phyloP scores from a whole-genome alignment of 1,139 yeast genomes.

The Zygoascus sp. region DNA sequence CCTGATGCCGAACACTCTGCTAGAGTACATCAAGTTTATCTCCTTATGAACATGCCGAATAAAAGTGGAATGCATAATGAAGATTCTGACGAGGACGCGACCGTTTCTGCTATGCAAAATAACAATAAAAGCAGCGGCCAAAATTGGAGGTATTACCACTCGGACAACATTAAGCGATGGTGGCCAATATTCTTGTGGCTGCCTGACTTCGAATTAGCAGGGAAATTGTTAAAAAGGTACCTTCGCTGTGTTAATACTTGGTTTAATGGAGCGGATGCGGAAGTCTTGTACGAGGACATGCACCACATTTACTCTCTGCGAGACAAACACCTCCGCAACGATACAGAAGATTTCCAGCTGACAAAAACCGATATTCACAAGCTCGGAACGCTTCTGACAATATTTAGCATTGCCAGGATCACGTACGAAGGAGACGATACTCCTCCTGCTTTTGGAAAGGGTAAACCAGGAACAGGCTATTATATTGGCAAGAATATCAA shows the following conservation, averaged over 20 bases:
- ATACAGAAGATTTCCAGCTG: constrained; percentile 3
- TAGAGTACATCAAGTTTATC: neutral
- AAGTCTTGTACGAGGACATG: constrained; percentile 16
- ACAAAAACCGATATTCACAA: constrained; percentile 20
- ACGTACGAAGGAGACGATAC: constrained; percentile 13
- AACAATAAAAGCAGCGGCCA: neutral
- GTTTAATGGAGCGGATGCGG: constrained; percentile 17
- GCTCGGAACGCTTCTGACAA: constrained; percentile 20
- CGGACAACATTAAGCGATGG: neutral
- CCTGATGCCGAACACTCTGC: neutral
- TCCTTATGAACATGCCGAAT: neutral
- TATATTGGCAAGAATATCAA: constrained; percentile 17
- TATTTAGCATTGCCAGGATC: constrained; percentile 19
- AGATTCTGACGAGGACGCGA: neutral
- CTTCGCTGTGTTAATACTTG: constrained; percentile 18
- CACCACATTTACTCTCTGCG: constrained; percentile 16
- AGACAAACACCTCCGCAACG: neutral
- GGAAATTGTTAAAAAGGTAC: constrained; percentile 17
- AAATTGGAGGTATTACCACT: too few species aligned
- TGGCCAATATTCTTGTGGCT: constrained; percentile 14
- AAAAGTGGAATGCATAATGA: too few species aligned
- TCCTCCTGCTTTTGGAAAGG: constrained; percentile 12
- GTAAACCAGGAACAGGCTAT: constrained; percentile 13
- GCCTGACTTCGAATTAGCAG: constrained; percentile 20
- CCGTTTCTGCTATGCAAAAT: too few species aligned